Evolutionary conservation across 1,139 yeast genomes (phyloP).

Genomic region (Nakaseomyces bracarensis): DNA sequence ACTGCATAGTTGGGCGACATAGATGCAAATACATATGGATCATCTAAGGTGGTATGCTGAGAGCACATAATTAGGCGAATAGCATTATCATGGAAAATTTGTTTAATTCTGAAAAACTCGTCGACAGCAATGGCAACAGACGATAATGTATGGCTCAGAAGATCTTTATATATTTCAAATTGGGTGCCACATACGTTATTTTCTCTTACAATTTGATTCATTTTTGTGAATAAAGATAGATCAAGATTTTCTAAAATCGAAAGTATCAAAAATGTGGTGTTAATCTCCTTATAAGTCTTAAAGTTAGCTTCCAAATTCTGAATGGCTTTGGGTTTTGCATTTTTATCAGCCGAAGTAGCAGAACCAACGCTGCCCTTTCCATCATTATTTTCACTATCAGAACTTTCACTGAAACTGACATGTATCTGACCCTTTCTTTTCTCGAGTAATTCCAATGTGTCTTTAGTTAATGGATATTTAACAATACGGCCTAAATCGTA

Average conservation of each 20-base stretch:
- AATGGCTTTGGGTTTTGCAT: conserved; percentile 1
- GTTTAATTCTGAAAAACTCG: conserved; percentile 68
- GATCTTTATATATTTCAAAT: conserved; percentile 14
- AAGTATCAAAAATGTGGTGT: conserved; percentile 24
- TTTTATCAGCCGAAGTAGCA: background rate
- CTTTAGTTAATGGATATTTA: conserved; percentile 9
- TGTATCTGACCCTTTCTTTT: conserved; percentile 6
- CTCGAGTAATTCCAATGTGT: conserved; percentile 11
- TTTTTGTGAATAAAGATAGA: conserved; percentile 27
- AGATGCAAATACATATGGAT: conserved; percentile 61
- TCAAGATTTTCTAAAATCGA: conserved; percentile 29
- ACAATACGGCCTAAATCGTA: conserved; percentile 2
- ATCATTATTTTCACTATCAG: background rate
- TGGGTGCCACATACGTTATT: conserved; percentile 7
- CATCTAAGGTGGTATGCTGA: conserved; percentile 61
- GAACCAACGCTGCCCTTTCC: background rate
- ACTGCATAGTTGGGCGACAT: conserved; percentile 40
- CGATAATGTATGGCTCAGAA: conserved; percentile 21
- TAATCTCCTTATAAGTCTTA: conserved; percentile 28
- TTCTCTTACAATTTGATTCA: conserved; percentile 13
- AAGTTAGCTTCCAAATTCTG: conserved; percentile 7
- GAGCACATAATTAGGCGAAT: conserved; percentile 54
- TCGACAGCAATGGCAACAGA: conserved; percentile 38
- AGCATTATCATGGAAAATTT: conserved; percentile 55
- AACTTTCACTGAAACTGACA: background rate